Evolutionary conservation across 2,329 filamentous ascomycete genomes (phyloP).

Genomic region (Diaporthe citrichinensis): DNA sequence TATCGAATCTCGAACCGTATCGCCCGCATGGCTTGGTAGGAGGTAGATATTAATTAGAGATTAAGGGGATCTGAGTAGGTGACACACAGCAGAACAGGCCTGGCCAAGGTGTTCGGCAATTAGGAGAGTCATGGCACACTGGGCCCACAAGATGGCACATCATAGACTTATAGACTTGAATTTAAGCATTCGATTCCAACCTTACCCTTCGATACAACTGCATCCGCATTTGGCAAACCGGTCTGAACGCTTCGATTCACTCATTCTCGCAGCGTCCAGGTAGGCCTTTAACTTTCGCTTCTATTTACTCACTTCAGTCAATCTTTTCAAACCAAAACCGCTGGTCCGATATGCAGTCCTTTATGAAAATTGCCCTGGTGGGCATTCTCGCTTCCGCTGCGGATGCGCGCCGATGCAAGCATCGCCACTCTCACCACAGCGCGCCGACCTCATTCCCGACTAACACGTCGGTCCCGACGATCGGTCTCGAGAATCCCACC

Average conservation of each 20-base stretch:
- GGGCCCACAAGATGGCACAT: neutral
- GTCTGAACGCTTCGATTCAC: conserved; percentile 19
- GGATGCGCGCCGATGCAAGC: conserved; percentile 35
- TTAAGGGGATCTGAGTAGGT: conserved; percentile 29
- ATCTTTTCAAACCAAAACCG: conserved; percentile 22
- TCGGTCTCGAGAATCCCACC: neutral
- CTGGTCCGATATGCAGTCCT: conserved; percentile 24
- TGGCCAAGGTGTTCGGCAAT: conserved; percentile 24
- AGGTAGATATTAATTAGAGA: conserved; percentile 33
- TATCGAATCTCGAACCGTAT: conserved; percentile 20
- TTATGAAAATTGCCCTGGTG: conserved; percentile 28
- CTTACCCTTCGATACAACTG: neutral
- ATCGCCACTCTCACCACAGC: conserved; percentile 34
- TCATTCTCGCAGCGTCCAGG: conserved; percentile 15
- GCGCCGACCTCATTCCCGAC: neutral
- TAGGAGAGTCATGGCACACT: conserved; percentile 14
- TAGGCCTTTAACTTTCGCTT: conserved; percentile 23
- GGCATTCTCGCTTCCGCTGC: conserved; percentile 11
- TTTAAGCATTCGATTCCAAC: neutral
- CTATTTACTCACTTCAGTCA: conserved; percentile 34
- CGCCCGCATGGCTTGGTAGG: conserved; percentile 13
- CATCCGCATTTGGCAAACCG: neutral
- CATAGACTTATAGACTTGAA: conserved; percentile 16
- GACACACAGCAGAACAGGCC: conserved; percentile 7
- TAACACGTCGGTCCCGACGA: neutral